Base-by-base conservation (phyloP, 202 grass and related monocot species). In the Zizania palustris region DNA sequence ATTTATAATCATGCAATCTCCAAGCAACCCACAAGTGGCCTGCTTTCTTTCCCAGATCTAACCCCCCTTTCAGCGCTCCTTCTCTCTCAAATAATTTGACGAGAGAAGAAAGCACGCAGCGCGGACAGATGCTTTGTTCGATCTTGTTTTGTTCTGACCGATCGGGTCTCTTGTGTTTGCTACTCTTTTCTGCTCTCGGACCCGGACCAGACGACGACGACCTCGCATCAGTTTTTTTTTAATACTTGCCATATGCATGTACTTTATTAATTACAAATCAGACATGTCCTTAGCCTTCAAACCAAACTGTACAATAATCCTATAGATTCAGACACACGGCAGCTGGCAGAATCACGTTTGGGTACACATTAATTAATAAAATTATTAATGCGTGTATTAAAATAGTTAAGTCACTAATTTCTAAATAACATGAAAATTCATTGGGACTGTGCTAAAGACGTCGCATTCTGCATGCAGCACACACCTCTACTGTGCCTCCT, bases 81-180 rank as follows among this genome's bases (percentile, higher is more conserved):
- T 44, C 71, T 41, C 65, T 46, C 65, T 79, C 76, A 20, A 79
- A 79, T 79, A 69, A 51, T 86, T 46, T 48, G 57, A 46, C 58
- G 65, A 59, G 65, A 82, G 36, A 71, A 82, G 36, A 45, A 83
- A 43, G 60, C 62, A 58, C n/a, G n/a, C n/a, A n/a, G n/a, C n/a
- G 73, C 1, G 44, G 43, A 62, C 45, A 11, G 73, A 73, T 73
- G 34, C 60, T 21, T 68, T 67, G 74, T 38, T 28, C 53, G 73
- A 87, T 83, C 73, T 60, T 78, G 67, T 78, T 82, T 44, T 71
- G 41, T 71, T 61, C 45, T 53, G 79, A 73, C 78, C 62, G 79
- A 73, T 77, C 62, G 79, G 73, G 83, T 83, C 67, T 67, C 21
- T 18, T 19, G 11, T 67, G 54, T 40, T 19, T 51, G 18, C 4